Percentiles rank a stretch among this genome's conserved stretches.
Conservation (phyloP, 2,329 filamentous ascomycete species). For the Hypoxylon sp. region DNA sequence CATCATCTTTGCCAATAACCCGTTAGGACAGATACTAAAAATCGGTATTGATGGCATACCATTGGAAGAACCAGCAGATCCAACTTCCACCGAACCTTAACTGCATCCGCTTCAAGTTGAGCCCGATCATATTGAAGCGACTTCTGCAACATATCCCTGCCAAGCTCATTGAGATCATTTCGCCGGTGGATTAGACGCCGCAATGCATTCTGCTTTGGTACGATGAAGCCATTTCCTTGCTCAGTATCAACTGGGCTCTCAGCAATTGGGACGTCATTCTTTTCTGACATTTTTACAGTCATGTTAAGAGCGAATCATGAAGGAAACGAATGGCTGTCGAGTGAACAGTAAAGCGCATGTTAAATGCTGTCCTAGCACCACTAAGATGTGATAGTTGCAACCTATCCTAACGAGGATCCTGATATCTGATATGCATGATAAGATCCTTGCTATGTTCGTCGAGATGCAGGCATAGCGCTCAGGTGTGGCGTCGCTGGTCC, state of each 20-base stretch:
- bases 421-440: slow-evolving; percentile 33
- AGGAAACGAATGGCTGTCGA: not conserved
- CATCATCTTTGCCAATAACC: slow-evolving; percentile 51
- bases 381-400: slow-evolving; percentile 8
- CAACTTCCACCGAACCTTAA: slow-evolving; percentile 54
- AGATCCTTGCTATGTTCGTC: slow-evolving; percentile 32
- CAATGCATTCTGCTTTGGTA: slow-evolving; percentile 41
- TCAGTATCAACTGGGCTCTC: slow-evolving; percentile 35
- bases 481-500: slow-evolving; percentile 17
- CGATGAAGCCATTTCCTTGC: slow-evolving; percentile 25
- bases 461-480: slow-evolving; percentile 7
- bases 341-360: slow-evolving; percentile 8
- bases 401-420: slow-evolving; percentile 8
- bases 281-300: slow-evolving; percentile 38
- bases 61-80: slow-evolving; percentile 56
- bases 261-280: slow-evolving; percentile 15
- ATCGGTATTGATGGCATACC: slow-evolving; percentile 42
- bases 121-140: slow-evolving; percentile 54
- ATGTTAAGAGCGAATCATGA: not conserved
- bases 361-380: slow-evolving; percentile 27
- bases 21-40: slow-evolving; percentile 25
- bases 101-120: slow-evolving; percentile 52
- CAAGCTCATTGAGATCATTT: slow-evolving; percentile 44
- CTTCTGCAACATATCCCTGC: slow-evolving; percentile 51
- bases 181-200: slow-evolving; percentile 37